Conservation (phyloP, 1,284 basidiomycete genomes). For the Vanrija sp. region DNA sequence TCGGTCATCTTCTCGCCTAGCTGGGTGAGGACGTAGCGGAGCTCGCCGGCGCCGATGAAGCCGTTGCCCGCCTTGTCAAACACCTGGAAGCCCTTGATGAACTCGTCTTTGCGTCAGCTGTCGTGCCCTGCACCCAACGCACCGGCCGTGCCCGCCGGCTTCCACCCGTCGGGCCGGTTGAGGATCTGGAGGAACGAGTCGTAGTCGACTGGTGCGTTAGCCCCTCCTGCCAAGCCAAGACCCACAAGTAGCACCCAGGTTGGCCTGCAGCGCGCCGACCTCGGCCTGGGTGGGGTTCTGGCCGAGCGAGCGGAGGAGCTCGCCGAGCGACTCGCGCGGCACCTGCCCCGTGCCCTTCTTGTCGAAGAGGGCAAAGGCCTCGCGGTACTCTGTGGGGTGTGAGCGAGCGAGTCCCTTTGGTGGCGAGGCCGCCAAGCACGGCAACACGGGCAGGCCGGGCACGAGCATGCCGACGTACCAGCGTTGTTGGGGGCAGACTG, state of each 20-base stretch:
- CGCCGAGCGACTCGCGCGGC: slow-evolving; percentile 83
- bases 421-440: background rate
- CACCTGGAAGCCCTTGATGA: slow-evolving; percentile 98
- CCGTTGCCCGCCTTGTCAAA: slow-evolving; percentile 98
- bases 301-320: slow-evolving; percentile 87
- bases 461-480: slow-evolving; percentile 3
- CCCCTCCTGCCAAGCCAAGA: background rate
- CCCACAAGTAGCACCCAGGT: slow-evolving; percentile 52
- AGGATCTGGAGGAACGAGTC: slow-evolving; percentile 85
- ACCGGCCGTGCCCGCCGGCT: slow-evolving; percentile 90
- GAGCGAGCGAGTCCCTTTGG: background rate
- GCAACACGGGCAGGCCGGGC: background rate
- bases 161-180: slow-evolving; percentile 93
- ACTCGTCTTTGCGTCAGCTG: slow-evolving; percentile 69
- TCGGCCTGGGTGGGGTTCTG: slow-evolving; percentile 99
- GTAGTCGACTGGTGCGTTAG: slow-evolving; percentile 65
- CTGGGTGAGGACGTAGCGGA: slow-evolving; percentile 92
- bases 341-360: slow-evolving; percentile 91
- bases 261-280: slow-evolving; percentile 73
- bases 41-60: slow-evolving; percentile 84
- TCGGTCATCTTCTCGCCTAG: slow-evolving; percentile 97
- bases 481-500: slow-evolving; percentile 24
- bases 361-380: slow-evolving; percentile 96
- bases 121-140: slow-evolving; percentile 26
- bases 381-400: slow-evolving; percentile 73